These are phyloP conservation scores for Dissophora globulifera DNA, from an alignment of 192 early-diverging fungal species.

Conservation along the genomic window DNA sequence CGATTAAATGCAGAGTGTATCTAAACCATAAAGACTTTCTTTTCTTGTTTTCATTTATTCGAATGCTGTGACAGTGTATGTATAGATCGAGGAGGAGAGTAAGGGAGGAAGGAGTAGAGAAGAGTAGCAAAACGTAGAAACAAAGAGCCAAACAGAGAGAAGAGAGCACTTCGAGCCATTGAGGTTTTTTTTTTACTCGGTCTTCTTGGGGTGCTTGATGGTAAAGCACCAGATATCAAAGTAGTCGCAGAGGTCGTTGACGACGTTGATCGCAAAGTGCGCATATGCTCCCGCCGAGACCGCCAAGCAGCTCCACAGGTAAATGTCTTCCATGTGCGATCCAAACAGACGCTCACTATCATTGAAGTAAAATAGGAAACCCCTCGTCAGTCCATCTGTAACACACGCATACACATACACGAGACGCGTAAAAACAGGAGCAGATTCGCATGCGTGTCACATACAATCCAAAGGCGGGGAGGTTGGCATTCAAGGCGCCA, in stretches of 20 bases:
- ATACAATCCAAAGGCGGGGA: constrained; percentile 59
- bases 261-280: constrained; percentile 76
- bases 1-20: constrained; percentile 4
- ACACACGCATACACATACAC: no score
- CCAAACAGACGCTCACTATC: constrained; percentile 57
- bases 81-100: no score
- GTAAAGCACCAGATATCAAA: constrained; percentile 84
- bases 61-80: no score
- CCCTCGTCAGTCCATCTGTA: no score
- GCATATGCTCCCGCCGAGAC: constrained; percentile 71
- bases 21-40: not conserved
- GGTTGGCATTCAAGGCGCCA: constrained; percentile 68
- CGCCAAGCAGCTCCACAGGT: constrained; percentile 66
- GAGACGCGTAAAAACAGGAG: no score
- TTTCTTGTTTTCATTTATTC: constrained; percentile 6
- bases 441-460: no score
- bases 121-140: no score
- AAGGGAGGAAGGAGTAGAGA: no score
- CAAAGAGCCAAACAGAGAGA: not conserved
- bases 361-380: constrained; percentile 25
- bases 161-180: no score
- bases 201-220: constrained; percentile 74
- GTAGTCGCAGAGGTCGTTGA: constrained; percentile 77
- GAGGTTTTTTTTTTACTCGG: constrained; percentile 21
- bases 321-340: constrained; percentile 60